These are phyloP conservation scores for Aspergillus pseudonomiae DNA, from an alignment of 2,329 filamentous ascomycete genomes.

Conservation along the genomic window DNA sequence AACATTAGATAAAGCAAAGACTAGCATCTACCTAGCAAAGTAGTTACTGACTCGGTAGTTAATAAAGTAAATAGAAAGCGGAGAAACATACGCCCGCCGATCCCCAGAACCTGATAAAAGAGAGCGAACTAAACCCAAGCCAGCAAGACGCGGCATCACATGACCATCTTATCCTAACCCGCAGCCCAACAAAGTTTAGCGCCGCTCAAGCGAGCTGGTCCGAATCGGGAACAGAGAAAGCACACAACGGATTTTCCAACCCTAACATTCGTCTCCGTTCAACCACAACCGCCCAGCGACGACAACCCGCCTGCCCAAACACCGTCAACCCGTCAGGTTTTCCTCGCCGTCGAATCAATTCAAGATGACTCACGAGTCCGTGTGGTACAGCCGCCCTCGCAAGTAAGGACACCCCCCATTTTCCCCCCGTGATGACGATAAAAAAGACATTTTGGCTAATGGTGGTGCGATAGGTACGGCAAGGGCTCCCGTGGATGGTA, in stretches of 20 bases:
- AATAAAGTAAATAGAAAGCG: background rate
- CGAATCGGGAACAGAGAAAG: slow-evolving; percentile 25
- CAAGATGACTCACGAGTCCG: slow-evolving; percentile 88
- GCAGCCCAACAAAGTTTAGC: slow-evolving; percentile 29
- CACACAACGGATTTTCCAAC: slow-evolving; percentile 40
- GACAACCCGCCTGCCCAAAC: slow-evolving; percentile 38
- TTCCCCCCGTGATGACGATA: background rate
- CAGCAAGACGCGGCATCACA: slow-evolving; percentile 7
- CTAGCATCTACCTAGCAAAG: background rate
- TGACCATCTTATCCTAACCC: slow-evolving; percentile 8
- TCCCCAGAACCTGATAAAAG: background rate
- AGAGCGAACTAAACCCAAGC: slow-evolving; percentile 1
- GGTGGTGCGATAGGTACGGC: slow-evolving; percentile 56
- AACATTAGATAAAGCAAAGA: too few relatives aligned
- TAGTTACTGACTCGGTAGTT: too few relatives aligned
- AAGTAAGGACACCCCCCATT: slow-evolving; percentile 58
- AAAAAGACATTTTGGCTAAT: slow-evolving; percentile 24
- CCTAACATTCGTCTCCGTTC: slow-evolving; percentile 30
- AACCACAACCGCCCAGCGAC: slow-evolving; percentile 39
- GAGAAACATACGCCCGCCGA: slow-evolving; percentile 13
- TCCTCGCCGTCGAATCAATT: slow-evolving; percentile 44
- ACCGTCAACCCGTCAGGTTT: slow-evolving; percentile 35
- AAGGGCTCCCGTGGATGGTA: slow-evolving; percentile 96
- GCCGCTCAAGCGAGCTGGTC: slow-evolving; percentile 36
- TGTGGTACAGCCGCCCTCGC: slow-evolving; percentile 98